phyloP scores from a whole-genome alignment of 106 monocot genomes.

The Gastrodia elata region DNA sequence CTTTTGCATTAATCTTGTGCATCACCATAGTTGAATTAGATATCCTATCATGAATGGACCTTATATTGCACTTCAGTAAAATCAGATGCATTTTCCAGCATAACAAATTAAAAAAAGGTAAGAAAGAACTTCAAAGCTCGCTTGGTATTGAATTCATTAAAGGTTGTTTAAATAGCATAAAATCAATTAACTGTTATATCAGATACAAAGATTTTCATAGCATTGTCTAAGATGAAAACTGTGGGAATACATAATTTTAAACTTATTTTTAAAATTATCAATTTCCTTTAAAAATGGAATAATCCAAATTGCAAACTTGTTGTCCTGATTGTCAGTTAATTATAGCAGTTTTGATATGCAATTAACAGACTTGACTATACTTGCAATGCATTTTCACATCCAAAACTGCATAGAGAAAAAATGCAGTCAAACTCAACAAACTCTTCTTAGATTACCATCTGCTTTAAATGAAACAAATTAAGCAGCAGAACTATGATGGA shows the following conservation, averaged over 20 bases:
- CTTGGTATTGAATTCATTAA: too few relatives aligned
- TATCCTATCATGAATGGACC: too few relatives aligned
- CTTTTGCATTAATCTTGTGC: too few relatives aligned
- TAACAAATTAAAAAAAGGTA: too few relatives aligned
- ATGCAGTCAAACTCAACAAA: neutral
- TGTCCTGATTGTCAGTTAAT: neutral
- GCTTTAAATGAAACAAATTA: neutral
- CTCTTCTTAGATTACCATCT: neutral
- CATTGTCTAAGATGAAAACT: neutral
- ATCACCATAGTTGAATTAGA: too few relatives aligned
- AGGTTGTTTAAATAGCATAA: too few relatives aligned
- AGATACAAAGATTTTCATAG: too few relatives aligned
- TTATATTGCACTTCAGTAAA: too few relatives aligned
- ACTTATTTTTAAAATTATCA: neutral
- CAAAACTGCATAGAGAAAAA: neutral
- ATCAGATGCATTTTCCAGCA: too few relatives aligned
- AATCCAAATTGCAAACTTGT: neutral
- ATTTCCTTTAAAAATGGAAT: neutral
- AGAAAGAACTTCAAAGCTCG: too few relatives aligned
- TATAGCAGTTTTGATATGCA: neutral
- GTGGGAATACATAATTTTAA: neutral
- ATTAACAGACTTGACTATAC: neutral
- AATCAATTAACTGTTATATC: too few relatives aligned
- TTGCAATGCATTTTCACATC: neutral
- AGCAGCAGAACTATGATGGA: neutral